Evolutionary conservation across 1,284 basidiomycete species (phyloP).

Genomic region (Cryptococcus hybrid): DNA sequence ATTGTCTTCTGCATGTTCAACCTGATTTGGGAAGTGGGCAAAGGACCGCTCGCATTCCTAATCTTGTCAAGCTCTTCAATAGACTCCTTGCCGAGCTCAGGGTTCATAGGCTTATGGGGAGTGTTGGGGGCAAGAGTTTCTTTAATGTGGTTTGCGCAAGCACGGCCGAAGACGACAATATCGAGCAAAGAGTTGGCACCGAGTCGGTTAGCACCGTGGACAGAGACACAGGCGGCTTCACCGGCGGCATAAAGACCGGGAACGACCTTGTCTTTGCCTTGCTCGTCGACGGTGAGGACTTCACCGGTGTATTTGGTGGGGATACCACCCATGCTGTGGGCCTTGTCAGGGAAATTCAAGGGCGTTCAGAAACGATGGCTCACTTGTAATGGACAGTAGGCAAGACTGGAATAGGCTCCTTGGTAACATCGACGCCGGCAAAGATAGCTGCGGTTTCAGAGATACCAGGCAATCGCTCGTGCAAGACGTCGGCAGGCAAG

Average conservation of each 20-base stretch:
- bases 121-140: constrained; percentile 87
- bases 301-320: constrained; percentile 99
- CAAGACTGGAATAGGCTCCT: constrained; percentile 96
- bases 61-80: constrained; percentile 91
- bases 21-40: constrained; percentile 86
- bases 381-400: constrained; percentile 88
- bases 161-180: constrained; percentile 99
- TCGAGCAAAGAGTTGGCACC: constrained; percentile 99
- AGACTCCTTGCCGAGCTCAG: constrained; percentile 80
- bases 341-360: constrained; percentile 38
- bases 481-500: constrained; percentile 91
- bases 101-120: constrained; percentile 85
- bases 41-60: constrained; percentile 75
- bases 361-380: constrained; percentile 57
- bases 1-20: constrained; percentile 98
- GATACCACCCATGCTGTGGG: constrained; percentile 86
- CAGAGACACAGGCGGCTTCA: constrained; percentile 98
- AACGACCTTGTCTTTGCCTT: constrained; percentile 91
- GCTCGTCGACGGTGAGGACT: constrained; percentile 79
- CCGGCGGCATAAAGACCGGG: constrained; percentile 98
- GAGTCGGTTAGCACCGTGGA: constrained; percentile 99
- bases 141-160: constrained; percentile 96
- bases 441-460: constrained; percentile 99
- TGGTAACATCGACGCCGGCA: constrained; percentile 98
- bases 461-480: constrained; percentile 98